A percentile compares a stretch with the other conserved stretches of the same genome.
phyloP scores from a whole-genome alignment of 2,329 filamentous ascomycete species.

The Penicillium decumbens region DNA sequence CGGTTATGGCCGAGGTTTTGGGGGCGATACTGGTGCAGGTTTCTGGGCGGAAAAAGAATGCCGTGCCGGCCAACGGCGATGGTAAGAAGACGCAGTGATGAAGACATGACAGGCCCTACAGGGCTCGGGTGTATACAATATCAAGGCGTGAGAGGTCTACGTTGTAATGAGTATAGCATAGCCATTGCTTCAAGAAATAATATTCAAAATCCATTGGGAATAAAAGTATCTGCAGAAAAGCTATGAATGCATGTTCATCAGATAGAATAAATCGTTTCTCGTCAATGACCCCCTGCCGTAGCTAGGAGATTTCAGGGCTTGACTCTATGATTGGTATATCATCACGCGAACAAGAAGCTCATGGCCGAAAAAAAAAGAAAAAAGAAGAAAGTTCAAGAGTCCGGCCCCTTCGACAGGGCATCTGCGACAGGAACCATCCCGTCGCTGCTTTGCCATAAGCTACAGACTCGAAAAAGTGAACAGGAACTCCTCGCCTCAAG shows the following conservation, averaged over 20 bases:
- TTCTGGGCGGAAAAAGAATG: conserved; percentile 22
- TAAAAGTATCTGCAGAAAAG: neutral
- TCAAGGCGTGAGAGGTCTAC: conserved; percentile 10
- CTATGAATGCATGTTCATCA: conserved; percentile 40
- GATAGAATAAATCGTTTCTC: conserved; percentile 49
- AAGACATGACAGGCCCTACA: conserved; percentile 4
- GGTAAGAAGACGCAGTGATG: conserved; percentile 31
- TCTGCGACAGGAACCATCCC: conserved; percentile 40
- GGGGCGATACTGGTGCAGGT: conserved; percentile 53
- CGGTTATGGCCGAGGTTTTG: conserved; percentile 65
- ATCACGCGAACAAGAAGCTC: conserved; percentile 65
- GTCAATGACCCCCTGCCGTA: conserved; percentile 44
- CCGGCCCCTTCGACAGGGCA: conserved; percentile 67
- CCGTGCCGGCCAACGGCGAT: conserved; percentile 18
- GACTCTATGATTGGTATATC: conserved; percentile 94
- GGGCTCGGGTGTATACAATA: conserved; percentile 13
- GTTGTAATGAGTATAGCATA: conserved; percentile 18
- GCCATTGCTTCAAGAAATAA: conserved; percentile 7
- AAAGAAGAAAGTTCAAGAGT: conserved; percentile 42
- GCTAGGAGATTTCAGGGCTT: conserved; percentile 75
- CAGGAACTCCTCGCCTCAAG: conserved; percentile 88
- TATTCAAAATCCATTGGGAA: neutral
- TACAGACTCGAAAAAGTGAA: conserved; percentile 43
- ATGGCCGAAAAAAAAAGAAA: conserved; percentile 7
- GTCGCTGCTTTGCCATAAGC: conserved; percentile 53